A percentile compares a stretch with the other conserved stretches of the same genome.
Conservation (phyloP, 2,329 filamentous ascomycete species). For the Dothideomycetes sp. region DNA sequence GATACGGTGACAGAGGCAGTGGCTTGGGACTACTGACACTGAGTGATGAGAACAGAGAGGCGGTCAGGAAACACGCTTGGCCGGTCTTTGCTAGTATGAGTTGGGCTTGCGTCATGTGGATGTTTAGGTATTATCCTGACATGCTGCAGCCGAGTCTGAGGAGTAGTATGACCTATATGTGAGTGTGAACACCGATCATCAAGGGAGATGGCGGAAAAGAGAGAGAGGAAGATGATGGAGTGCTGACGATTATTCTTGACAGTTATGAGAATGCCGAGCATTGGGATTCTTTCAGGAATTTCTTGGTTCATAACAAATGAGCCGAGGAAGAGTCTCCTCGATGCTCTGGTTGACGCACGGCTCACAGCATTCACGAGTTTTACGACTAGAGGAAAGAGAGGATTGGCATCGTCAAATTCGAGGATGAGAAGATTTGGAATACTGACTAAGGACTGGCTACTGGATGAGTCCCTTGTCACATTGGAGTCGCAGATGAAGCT, state of each 20-base stretch:
- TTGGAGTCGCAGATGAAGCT: neutral
- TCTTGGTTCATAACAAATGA: constrained; percentile 70
- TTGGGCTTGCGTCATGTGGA: constrained; percentile 91
- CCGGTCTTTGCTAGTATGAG: constrained; percentile 82
- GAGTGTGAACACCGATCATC: no score
- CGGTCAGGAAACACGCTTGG: constrained; percentile 62
- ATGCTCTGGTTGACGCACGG: no score
- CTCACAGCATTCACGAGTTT: no score
- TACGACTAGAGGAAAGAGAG: neutral
- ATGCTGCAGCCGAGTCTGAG: constrained; percentile 83
- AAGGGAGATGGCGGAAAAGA: neutral
- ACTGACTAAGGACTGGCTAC: neutral
- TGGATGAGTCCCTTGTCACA: neutral
- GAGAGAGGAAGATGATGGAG: constrained; percentile 17
- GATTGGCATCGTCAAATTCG: neutral
- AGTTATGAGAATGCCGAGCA: constrained; percentile 72
- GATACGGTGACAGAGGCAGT: constrained; percentile 30
- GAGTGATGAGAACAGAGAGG: constrained; percentile 29
- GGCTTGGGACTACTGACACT: constrained; percentile 35
- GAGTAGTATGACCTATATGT: constrained; percentile 97
- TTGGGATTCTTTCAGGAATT: constrained; percentile 78
- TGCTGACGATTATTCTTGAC: constrained; percentile 20
- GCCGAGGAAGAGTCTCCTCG: no score
- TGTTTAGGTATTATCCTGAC: constrained; percentile 87
- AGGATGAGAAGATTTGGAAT: neutral